Conservation (phyloP, 495 filamentous ascomycete genomes). For the Chaetomium fimeti region DNA sequence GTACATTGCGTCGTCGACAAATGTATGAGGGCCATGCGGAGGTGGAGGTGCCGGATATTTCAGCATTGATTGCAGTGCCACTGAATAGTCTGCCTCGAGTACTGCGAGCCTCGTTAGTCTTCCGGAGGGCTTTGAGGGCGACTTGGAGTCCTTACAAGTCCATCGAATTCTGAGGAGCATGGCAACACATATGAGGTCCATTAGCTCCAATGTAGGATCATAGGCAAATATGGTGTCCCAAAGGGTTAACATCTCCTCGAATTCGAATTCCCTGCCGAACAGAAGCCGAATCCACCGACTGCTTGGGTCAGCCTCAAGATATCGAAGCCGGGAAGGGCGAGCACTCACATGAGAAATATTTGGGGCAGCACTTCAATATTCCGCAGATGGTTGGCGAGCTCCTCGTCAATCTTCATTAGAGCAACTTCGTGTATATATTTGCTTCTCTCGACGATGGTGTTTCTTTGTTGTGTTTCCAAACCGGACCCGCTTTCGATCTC, state of each 20-base stretch:
- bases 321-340: neutral
- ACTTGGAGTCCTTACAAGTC: conserved; percentile 61
- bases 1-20: conserved; percentile 86
- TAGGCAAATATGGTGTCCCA: conserved; percentile 94
- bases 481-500: conserved; percentile 55
- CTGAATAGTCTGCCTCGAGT: conserved; percentile 79
- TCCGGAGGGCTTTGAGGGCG: conserved; percentile 7
- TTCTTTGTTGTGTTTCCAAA: conserved; percentile 38
- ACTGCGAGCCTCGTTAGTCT: conserved; percentile 52
- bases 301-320: conserved; percentile 20
- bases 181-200: conserved; percentile 85
- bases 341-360: conserved; percentile 86
- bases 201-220: conserved; percentile 74
- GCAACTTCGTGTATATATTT: conserved; percentile 79
- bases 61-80: conserved; percentile 73
- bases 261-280: conserved; percentile 90
- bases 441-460: conserved; percentile 81
- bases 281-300: conserved; percentile 94
- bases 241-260: conserved; percentile 74
- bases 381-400: conserved; percentile 77
- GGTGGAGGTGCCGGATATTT: conserved; percentile 70
- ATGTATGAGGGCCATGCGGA: conserved; percentile 66
- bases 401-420: conserved; percentile 72
- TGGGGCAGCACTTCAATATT: conserved; percentile 91
- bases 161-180: conserved; percentile 94